These are phyloP conservation scores for Sistotremastrum suecicum DNA, from an alignment of 768 basidiomycete species.

Conservation along the genomic window DNA sequence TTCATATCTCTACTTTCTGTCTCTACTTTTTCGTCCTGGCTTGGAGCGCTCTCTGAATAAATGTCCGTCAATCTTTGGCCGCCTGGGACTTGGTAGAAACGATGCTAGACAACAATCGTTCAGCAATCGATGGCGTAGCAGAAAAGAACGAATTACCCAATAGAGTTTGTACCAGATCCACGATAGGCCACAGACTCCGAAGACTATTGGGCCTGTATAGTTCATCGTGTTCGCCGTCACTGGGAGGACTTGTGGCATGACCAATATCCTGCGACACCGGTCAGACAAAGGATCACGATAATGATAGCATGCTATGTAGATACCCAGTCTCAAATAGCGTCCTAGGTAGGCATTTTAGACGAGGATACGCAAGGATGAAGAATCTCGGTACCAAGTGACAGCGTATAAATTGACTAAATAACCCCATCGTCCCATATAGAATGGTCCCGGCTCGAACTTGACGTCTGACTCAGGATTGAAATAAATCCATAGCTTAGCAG, in stretches of 20 bases:
- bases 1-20: too few species aligned
- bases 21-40: too few species aligned
- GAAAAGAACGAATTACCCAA: too few species aligned
- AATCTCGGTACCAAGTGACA: slow-evolving; percentile 3
- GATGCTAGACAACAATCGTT: too few species aligned
- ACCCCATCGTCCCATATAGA: slow-evolving; percentile 5
- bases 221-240: slow-evolving; percentile 7
- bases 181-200: too few species aligned
- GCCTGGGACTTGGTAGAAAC: too few species aligned
- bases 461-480: slow-evolving; percentile 1
- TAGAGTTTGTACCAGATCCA: too few species aligned
- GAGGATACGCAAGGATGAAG: background rate
- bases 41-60: too few species aligned
- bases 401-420: slow-evolving; percentile 5
- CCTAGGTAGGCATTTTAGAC: background rate
- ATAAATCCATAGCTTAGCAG: slow-evolving; percentile 4
- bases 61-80: too few species aligned
- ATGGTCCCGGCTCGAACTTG: slow-evolving; percentile 5
- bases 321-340: slow-evolving; percentile 6
- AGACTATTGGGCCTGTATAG: background rate
- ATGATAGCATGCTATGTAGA: background rate
- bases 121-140: too few species aligned
- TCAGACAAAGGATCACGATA: too few species aligned
- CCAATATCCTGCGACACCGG: background rate
- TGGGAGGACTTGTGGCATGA: slow-evolving; percentile 8